Percentiles rank a stretch among this genome's conserved stretches.
These are phyloP conservation scores for Cenococcum geophilum DNA, from an alignment of 495 filamentous ascomycete genomes.

Conservation along the genomic window DNA sequence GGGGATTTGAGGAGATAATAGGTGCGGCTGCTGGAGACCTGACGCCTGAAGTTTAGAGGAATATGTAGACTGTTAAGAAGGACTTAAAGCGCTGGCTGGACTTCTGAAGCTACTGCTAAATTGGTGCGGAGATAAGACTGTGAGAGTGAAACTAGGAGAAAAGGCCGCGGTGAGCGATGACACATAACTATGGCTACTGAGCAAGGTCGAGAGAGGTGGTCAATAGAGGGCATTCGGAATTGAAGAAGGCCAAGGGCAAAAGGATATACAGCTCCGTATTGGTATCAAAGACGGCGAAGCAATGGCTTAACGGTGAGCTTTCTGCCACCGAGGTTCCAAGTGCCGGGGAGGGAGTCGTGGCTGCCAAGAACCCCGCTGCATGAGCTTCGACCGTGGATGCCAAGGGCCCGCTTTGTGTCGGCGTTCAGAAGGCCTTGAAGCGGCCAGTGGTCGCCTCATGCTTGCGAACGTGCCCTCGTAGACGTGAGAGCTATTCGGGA, in stretches of 20 bases:
- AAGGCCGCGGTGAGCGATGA: too few species aligned
- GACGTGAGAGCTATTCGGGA: neutral
- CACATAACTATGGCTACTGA: too few species aligned
- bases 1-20: neutral
- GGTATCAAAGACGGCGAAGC: neutral
- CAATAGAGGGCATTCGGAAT: neutral
- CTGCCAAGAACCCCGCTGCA: neutral
- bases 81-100: neutral
- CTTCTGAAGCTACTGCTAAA: too few species aligned
- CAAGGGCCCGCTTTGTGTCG: neutral
- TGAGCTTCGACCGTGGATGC: neutral
- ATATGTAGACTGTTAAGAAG: neutral
- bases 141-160: too few species aligned
- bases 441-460: neutral
- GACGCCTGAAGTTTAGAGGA: neutral
- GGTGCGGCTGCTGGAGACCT: neutral
- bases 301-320: neutral
- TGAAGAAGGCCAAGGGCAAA: too few species aligned
- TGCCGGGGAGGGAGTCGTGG: neutral
- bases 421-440: neutral
- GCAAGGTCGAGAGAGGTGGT: too few species aligned
- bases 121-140: too few species aligned
- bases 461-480: neutral
- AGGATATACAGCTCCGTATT: neutral
- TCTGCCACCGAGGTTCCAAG: constrained; percentile 2